Base-by-base conservation (phyloP, 176 grass and related monocot species). In the Oryza nivara region DNA sequence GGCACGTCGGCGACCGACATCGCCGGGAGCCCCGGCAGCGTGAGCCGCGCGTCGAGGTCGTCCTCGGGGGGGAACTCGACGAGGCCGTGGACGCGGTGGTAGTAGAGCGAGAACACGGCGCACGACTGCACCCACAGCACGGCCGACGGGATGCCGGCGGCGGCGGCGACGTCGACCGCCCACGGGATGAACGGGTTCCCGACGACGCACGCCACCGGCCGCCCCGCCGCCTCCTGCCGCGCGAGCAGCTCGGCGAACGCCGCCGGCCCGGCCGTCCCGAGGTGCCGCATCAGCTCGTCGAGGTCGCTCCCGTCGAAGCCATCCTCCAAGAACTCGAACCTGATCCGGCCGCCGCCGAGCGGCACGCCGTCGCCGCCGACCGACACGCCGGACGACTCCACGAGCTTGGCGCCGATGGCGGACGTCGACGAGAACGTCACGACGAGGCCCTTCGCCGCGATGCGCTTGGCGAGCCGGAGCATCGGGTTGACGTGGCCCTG, bases 71-170 rank as follows among this genome's bases (percentile, higher is more conserved):
- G 92, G 77, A 97, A 87, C 63, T 85, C 88, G 0, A 76, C 67
- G 0, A 94, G 81, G 2, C 88, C 75, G 67, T 89, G 92, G 19
- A 85, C 68, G 79, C 71, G 72, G 82, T 93, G 84, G 89, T 95
- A 93, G 80, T 98, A 98, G 11, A 90, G 41, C 34, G 91, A 90
- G 85, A 98, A 90, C 64, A 98, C 95, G 5, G 76, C 75, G 79
- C 82, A 90, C 3, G 95, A 98, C 76, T 98, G 95, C 28, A 98
- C 85, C 95, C 92, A 98, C 23, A 98, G 89, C 60, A 98, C 79
- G 0, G 84, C 92, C 35, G 88, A 22, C 0, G 89, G 95, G 65
- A 98, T 70, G 43, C 92, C 91, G 65, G 84, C 75, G 2, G 51
- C 91, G n/a, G 76, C 60, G 4, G 95, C 87, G 3, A 92, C 89